Conservation (phyloP, 208 protist species). For the Leishmania gerbilli region DNA sequence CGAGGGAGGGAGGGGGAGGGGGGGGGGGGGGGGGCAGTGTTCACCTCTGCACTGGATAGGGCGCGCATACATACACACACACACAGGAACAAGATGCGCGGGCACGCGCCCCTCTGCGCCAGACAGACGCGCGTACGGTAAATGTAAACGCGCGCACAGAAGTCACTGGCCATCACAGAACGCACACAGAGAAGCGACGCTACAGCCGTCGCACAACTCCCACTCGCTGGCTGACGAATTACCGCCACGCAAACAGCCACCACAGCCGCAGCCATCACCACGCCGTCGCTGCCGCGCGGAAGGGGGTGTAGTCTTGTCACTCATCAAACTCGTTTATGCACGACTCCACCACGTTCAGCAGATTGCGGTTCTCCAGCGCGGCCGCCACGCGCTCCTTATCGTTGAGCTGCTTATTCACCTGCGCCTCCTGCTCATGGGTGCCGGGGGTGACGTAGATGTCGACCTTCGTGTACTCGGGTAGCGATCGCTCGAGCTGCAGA, state of each 20-base stretch:
- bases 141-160: neutral
- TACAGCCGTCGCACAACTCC: neutral
- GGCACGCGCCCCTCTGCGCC: neutral
- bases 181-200: neutral
- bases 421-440: conserved; percentile 94
- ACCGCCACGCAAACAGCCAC: neutral
- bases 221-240: neutral
- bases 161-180: neutral
- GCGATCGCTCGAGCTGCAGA: conserved; percentile 94
- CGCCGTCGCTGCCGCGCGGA: neutral
- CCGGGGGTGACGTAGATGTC: conserved; percentile 93
- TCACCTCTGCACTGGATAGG: neutral
- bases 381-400: conserved; percentile 99
- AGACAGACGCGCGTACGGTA: neutral
- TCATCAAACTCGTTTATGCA: conserved; percentile 83
- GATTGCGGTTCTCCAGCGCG: conserved; percentile 95
- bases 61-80: neutral
- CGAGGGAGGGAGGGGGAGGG: neutral
- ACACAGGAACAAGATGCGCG: neutral
- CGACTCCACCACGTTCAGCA: conserved; percentile 86
- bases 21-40: neutral
- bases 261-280: neutral
- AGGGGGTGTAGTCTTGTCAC: neutral
- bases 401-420: conserved; percentile 99
- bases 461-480: conserved; percentile 96